phyloP scores from a whole-genome alignment of 2,329 filamentous ascomycete species.

The Aspergillus tanneri region DNA sequence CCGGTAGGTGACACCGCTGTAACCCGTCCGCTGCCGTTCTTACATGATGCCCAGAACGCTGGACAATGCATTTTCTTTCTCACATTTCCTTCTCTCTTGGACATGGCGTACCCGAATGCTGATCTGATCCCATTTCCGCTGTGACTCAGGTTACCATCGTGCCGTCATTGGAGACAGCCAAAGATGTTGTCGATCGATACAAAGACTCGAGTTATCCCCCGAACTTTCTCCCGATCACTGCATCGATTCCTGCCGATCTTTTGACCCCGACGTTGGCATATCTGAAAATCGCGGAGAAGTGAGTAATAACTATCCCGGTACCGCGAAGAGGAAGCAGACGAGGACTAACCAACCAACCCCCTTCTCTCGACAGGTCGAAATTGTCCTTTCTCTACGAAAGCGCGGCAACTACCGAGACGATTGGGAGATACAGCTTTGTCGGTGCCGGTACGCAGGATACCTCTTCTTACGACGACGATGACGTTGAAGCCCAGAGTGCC shows the following conservation, averaged over 20 bases:
- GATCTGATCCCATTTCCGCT: constrained; percentile 14
- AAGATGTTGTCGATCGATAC: constrained; percentile 55
- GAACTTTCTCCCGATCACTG: constrained; percentile 79
- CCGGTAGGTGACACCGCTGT: constrained; percentile 21
- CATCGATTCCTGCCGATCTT: constrained; percentile 85
- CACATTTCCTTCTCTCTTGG: not conserved
- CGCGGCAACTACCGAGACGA: constrained; percentile 83
- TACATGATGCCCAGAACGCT: no score
- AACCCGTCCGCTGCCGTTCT: no score
- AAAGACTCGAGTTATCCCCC: constrained; percentile 57
- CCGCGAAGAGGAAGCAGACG: constrained; percentile 15
- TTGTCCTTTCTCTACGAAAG: constrained; percentile 96
- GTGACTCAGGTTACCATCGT: constrained; percentile 51
- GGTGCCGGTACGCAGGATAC: constrained; percentile 61
- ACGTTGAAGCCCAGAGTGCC: not conserved
- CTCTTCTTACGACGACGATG: not conserved
- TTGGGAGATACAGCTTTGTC: constrained; percentile 94
- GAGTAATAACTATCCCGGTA: constrained; percentile 38
- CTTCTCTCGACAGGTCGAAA: constrained; percentile 53
- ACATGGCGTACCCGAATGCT: not conserved
- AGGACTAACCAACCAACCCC: not conserved
- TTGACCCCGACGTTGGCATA: constrained; percentile 95
- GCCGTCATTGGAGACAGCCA: constrained; percentile 62
- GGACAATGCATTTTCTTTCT: no score
- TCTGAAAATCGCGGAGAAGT: constrained; percentile 80